Evolutionary conservation across 108 stramenopile genomes (phyloP), one percentile per base, ranked within the genome.

Genomic region (Fragilaria crotonensis): DNA sequence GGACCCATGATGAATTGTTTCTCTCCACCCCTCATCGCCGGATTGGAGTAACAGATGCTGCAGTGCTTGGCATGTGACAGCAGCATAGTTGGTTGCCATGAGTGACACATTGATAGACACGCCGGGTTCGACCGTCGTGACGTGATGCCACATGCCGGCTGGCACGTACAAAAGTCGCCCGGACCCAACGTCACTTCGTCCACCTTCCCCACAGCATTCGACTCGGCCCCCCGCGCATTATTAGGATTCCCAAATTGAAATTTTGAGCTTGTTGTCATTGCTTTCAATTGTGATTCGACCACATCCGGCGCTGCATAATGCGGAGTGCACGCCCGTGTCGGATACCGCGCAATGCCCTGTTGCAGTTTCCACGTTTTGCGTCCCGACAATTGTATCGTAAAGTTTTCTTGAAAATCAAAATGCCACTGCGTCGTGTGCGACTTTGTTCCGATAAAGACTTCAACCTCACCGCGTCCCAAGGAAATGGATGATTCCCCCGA

Each of bases 401-500:
- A 93, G 58, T 96, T 96, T 60, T 96, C 91, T 70, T 96, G 95
- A 64, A 96, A 96, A 57, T 96, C 95, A 44, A 67, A 84, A 48
- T 96, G 95, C 78, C 87, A 93, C 22, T 79, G 78, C 4, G 93
- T 94, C 36, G 52, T 87, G 81, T 7, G 54, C 68, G 18, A 64
- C 46, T 41, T 63, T 65, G 75, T 63, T n/a, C 71, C 65, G 36
- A 87, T 75, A 61, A 96, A 96, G 17, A 87, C 59, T 68, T 96
- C 95, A 33, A 96, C 90, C 70, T 96, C 95, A 5, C 93, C 93
- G 18, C 88, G 64, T 23, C 82, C 90, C 62, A 92, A 45, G 36
- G 48, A 14, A 27, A 36, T 54, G 20, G 54, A 60, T 23, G 50
- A 28, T 30, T 70, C 66, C 23, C 66, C 81, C 5, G 85, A 78